A percentile compares a stretch with the other conserved stretches of the same genome.
These are phyloP conservation scores for Diplocarpon rosae DNA, from an alignment of 2,329 filamentous ascomycete species.

Conservation along the genomic window DNA sequence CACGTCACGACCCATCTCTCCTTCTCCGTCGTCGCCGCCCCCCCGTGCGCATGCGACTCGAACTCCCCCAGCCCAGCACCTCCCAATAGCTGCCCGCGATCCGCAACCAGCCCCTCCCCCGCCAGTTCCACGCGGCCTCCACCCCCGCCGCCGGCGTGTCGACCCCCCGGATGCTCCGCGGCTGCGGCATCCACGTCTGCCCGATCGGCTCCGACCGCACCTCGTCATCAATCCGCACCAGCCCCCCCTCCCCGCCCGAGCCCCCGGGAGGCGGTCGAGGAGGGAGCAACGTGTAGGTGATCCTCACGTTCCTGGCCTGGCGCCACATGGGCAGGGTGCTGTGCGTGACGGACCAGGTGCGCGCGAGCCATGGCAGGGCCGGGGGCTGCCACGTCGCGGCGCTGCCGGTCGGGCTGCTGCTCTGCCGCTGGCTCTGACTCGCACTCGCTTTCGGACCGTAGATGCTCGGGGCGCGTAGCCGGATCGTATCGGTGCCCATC, in stretches of 20 bases:
- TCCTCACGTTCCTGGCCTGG: constrained; percentile 65
- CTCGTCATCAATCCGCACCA: constrained; percentile 49
- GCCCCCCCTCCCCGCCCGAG: constrained; percentile 11
- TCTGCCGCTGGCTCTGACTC: neutral
- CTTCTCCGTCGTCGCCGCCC: constrained; percentile 60
- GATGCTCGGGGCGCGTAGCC: neutral
- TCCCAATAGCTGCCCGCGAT: constrained; percentile 73
- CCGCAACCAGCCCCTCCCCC: constrained; percentile 63
- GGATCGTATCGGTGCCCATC: neutral
- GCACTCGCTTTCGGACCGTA: neutral
- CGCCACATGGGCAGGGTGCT: constrained; percentile 74
- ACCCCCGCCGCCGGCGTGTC: constrained; percentile 36
- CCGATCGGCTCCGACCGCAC: constrained; percentile 52
- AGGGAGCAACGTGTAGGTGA: constrained; percentile 54
- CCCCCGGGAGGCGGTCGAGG: neutral
- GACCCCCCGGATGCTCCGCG: constrained; percentile 53
- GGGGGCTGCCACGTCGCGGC: neutral
- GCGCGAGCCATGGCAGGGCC: constrained; percentile 44
- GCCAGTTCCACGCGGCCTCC: constrained; percentile 56
- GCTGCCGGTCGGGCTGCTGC: too few species aligned
- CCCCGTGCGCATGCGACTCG: constrained; percentile 35
- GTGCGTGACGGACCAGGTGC: constrained; percentile 66
- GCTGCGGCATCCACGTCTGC: constrained; percentile 32
- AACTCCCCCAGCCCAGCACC: constrained; percentile 57
- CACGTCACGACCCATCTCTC: constrained; percentile 69